Conservation (phyloP, 495 filamentous ascomycete species). For the Podospora tetraspora region DNA sequence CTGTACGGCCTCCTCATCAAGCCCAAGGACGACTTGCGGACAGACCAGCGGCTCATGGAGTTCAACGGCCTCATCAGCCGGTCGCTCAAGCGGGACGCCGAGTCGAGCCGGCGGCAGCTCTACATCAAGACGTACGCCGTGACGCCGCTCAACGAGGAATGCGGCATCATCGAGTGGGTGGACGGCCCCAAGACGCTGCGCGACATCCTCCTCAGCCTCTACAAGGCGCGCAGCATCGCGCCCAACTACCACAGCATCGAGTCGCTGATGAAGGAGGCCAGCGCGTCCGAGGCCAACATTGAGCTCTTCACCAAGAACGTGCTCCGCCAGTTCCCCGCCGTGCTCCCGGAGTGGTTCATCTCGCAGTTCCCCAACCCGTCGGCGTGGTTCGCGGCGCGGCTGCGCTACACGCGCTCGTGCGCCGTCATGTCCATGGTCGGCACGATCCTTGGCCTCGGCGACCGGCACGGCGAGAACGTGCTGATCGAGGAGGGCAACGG, state of each 20-base stretch:
- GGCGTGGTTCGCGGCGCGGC: slow-evolving; percentile 84
- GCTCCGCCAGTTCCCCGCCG: slow-evolving; percentile 62
- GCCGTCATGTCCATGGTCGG: slow-evolving; percentile 98
- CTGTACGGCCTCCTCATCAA: slow-evolving; percentile 90
- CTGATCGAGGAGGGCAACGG: slow-evolving; percentile 91
- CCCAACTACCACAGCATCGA: slow-evolving; percentile 46
- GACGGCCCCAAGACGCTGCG: slow-evolving; percentile 89
- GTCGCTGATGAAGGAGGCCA: slow-evolving; percentile 45
- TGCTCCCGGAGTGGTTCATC: slow-evolving; percentile 91
- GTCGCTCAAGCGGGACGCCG: slow-evolving; percentile 81
- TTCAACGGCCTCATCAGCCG: slow-evolving; percentile 98
- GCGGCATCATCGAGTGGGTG: slow-evolving; percentile 98
- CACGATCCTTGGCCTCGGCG: slow-evolving; percentile 87
- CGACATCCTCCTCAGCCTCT: slow-evolving; percentile 77
- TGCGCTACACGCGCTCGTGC: slow-evolving; percentile 85
- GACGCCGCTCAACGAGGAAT: slow-evolving; percentile 95
- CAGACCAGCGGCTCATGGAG: slow-evolving; percentile 97
- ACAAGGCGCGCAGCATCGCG: slow-evolving; percentile 62
- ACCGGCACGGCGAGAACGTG: slow-evolving; percentile 98
- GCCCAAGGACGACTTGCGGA: slow-evolving; percentile 94
- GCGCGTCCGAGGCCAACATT: slow-evolving; percentile 41
- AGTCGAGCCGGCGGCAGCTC: slow-evolving; percentile 71
- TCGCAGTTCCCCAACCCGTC: slow-evolving; percentile 90
- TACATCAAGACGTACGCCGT: slow-evolving; percentile 97
- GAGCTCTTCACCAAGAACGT: slow-evolving; percentile 66